These are phyloP conservation scores for Amanita jacksonii DNA, from an alignment of 768 basidiomycete species.

Conservation along the genomic window DNA sequence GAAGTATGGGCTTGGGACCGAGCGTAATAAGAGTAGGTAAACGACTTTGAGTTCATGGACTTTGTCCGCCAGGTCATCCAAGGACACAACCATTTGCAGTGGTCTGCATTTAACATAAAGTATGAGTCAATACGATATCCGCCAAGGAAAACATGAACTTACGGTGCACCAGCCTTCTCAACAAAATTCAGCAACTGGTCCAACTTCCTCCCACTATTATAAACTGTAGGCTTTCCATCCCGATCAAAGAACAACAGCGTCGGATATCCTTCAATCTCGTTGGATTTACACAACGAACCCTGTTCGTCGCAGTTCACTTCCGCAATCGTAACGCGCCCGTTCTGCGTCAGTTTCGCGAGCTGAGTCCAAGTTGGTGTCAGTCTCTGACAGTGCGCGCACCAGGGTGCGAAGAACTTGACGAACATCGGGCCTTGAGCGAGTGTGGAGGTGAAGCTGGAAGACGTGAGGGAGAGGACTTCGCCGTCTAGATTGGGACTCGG, in stretches of 20 bases:
- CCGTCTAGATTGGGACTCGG: slow-evolving; percentile 26
- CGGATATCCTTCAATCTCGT: slow-evolving; percentile 76
- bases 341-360: slow-evolving; percentile 60
- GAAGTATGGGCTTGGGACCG: slow-evolving; percentile 21
- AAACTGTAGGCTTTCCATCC: slow-evolving; percentile 57
- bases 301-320: slow-evolving; percentile 87
- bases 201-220: slow-evolving; percentile 62
- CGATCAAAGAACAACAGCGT: slow-evolving; percentile 61
- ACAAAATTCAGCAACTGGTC: slow-evolving; percentile 67
- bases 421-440: slow-evolving; percentile 36
- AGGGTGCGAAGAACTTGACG: slow-evolving; percentile 80
- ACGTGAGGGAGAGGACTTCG: slow-evolving; percentile 26
- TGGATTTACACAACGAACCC: slow-evolving; percentile 49
- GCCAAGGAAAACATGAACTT: slow-evolving; percentile 19
- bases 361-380: slow-evolving; percentile 76
- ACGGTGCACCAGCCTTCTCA: slow-evolving; percentile 67
- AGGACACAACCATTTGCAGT: slow-evolving; percentile 7
- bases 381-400: slow-evolving; percentile 97
- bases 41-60: slow-evolving; percentile 40
- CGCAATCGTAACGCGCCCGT: slow-evolving; percentile 59
- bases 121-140: slow-evolving; percentile 22
- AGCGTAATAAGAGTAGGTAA: slow-evolving; percentile 46
- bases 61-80: slow-evolving; percentile 27
- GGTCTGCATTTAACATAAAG: slow-evolving; percentile 21
- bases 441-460: slow-evolving; percentile 28